A percentile compares a stretch with the other conserved stretches of the same genome.
These are phyloP conservation scores for Zymoseptoria pseudotritici DNA, from an alignment of 2,329 filamentous ascomycete species.

Conservation along the genomic window DNA sequence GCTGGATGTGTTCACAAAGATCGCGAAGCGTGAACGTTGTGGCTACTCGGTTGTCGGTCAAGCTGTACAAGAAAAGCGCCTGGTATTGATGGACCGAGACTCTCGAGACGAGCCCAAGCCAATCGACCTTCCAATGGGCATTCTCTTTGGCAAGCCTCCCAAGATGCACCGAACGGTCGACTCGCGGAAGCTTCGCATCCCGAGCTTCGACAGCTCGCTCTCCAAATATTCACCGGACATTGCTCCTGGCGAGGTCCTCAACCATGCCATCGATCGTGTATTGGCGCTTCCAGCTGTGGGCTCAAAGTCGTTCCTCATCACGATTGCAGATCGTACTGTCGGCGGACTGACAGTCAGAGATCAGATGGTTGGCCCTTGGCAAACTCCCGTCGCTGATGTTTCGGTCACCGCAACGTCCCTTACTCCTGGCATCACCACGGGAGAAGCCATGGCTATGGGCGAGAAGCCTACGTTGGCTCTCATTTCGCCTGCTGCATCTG, in stretches of 20 bases:
- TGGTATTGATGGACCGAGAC: constrained; percentile 76
- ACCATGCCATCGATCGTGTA: constrained; percentile 71
- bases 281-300: constrained; percentile 81
- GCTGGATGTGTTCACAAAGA: constrained; percentile 63
- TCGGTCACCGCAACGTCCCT: constrained; percentile 85
- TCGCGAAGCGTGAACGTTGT: constrained; percentile 76
- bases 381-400: constrained; percentile 87
- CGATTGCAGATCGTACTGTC: constrained; percentile 87
- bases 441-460: constrained; percentile 97
- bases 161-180: constrained; percentile 69
- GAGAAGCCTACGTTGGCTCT: constrained; percentile 84
- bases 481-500: constrained; percentile 82
- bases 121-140: constrained; percentile 83
- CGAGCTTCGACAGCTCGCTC: constrained; percentile 68
- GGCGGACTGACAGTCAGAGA: constrained; percentile 83
- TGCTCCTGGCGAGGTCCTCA: constrained; percentile 21
- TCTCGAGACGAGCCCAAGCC: constrained; percentile 66
- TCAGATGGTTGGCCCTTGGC: constrained; percentile 96
- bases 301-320: constrained; percentile 96
- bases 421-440: constrained; percentile 62
- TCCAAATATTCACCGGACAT: constrained; percentile 55
- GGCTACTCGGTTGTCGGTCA: constrained; percentile 86
- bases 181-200: constrained; percentile 59
- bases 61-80: constrained; percentile 62
- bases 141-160: constrained; percentile 81